Evolutionary conservation across 2,329 filamentous ascomycete genomes (phyloP), one percentile per base, ranked within the genome.

Genomic region (Trichoderma harzianum): DNA sequence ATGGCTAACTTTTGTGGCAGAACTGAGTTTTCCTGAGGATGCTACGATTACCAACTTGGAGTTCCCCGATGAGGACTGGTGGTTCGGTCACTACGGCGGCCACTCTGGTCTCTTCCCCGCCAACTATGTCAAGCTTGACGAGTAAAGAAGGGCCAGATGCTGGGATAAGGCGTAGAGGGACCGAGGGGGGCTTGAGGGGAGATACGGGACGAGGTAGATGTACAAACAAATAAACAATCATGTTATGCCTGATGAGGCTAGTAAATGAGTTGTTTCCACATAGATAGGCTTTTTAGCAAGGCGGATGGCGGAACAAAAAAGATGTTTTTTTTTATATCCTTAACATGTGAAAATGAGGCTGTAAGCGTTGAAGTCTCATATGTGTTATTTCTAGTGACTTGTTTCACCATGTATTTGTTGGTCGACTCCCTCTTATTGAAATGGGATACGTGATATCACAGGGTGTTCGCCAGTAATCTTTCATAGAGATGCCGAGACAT

Each of bases 31-130:
- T 84, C 93, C 94, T 3, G 96, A 99, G 78, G 92, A 92, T 34
- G 95, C 93, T 51, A 94, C 86, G 74, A 92, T 99, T 76, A 92
- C 88, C 32, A 88, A 92, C 78, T 85, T 99, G 75, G 93, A 98
- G 84, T 98, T 98, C 82, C 96, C 96, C 2, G 96, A 98, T 78
- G 95, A 98, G 75, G 96, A 99, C 80, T 99, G 96, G 96, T 99
- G 96, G 96, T 92, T 95, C 77, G 96, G 96, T 72, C 90, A 93
- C 78, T 97, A 92, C 81, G 87, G 90, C 30, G 94, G 94, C 65
- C 88, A 91, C 72, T 88, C 88, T 34, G 96, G 96, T 73, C 87
- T 99, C 60, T 99, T 99, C 89, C 90, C 90, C 14, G 87, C 90
- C 78, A 92, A 92, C 80, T 92, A 92, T 76, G 90, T 92, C 74